These are phyloP conservation scores for Ogataea pignaliae DNA, from an alignment of 805 yeast genomes.

Conservation along the genomic window DNA sequence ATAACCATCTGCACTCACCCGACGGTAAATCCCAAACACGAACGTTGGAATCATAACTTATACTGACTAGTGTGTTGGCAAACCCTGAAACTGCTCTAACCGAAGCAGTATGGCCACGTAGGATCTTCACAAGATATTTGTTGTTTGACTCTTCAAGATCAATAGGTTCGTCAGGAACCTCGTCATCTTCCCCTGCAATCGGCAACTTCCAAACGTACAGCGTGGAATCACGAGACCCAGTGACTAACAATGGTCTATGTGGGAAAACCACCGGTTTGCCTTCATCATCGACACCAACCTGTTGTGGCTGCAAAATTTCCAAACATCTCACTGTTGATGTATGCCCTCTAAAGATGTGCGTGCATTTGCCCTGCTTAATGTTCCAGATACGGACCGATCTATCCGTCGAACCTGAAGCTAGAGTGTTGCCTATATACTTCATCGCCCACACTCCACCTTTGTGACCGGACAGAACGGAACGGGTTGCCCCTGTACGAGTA, in stretches of 20 bases:
- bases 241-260: conserved; percentile 62
- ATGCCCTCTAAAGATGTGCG: conserved; percentile 89
- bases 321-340: conserved; percentile 90
- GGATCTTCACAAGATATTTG: conserved; percentile 63
- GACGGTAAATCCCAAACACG: conserved; percentile 88
- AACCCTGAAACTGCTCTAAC: conserved; percentile 86
- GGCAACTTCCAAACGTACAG: conserved; percentile 80
- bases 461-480: conserved; percentile 72
- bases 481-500: conserved; percentile 63
- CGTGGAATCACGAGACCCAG: conserved; percentile 83
- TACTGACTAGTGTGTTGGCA: conserved; percentile 80
- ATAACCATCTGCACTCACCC: conserved; percentile 65
- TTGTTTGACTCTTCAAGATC: conserved; percentile 39
- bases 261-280: conserved; percentile 59
- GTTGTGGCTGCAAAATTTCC: conserved; percentile 69
- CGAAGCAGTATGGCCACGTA: conserved; percentile 72
- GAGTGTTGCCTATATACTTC: conserved; percentile 74
- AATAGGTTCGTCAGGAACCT: conserved; percentile 33
- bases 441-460: conserved; percentile 99
- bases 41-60: conserved; percentile 85
- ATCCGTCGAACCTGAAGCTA: conserved; percentile 94
- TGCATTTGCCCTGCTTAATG: conserved; percentile 75
- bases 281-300: conserved; percentile 55
- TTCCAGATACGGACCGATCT: conserved; percentile 94
- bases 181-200: conserved; percentile 32